These are phyloP conservation scores for Corinectria fuckeliana DNA, from an alignment of 2,329 filamentous ascomycete species.

Conservation along the genomic window DNA sequence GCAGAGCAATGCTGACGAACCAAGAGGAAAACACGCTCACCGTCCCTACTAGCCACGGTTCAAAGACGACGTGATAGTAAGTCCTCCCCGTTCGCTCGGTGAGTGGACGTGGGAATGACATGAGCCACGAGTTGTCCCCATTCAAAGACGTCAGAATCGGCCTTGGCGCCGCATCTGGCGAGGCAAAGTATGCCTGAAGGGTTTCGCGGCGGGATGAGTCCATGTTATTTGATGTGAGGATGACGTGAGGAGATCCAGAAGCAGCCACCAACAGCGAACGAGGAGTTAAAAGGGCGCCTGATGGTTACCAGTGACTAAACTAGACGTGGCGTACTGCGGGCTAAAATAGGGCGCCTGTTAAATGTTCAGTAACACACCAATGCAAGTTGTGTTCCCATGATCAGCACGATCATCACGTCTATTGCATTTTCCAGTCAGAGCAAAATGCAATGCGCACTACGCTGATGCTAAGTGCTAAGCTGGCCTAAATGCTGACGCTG, in stretches of 20 bases:
- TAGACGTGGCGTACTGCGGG: too few relatives aligned
- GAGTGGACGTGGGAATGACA: constrained; percentile 42
- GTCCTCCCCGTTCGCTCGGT: constrained; percentile 30
- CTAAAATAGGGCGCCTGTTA: too few relatives aligned
- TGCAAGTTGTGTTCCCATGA: too few relatives aligned
- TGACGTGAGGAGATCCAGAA: not conserved
- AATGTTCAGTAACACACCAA: too few relatives aligned
- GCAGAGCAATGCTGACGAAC: constrained; percentile 30
- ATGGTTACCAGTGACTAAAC: too few relatives aligned
- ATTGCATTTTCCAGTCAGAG: too few relatives aligned
- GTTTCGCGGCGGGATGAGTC: not conserved
- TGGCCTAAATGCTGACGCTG: too few relatives aligned
- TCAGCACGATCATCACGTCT: too few relatives aligned
- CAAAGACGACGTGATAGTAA: constrained; percentile 43
- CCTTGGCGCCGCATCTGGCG: constrained; percentile 6
- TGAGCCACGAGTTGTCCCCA: constrained; percentile 45
- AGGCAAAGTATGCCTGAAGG: constrained; percentile 1
- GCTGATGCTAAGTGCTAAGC: too few relatives aligned
- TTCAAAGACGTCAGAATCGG: constrained; percentile 43
- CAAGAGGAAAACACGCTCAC: constrained; percentile 25
- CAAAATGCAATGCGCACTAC: too few relatives aligned
- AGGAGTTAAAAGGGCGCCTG: too few relatives aligned
- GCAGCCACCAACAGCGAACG: too few relatives aligned
- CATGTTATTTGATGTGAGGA: not conserved
- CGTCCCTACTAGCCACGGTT: constrained; percentile 43